Evolutionary conservation across 306 rosid species (phyloP).

Genomic region (Glycine soja): DNA sequence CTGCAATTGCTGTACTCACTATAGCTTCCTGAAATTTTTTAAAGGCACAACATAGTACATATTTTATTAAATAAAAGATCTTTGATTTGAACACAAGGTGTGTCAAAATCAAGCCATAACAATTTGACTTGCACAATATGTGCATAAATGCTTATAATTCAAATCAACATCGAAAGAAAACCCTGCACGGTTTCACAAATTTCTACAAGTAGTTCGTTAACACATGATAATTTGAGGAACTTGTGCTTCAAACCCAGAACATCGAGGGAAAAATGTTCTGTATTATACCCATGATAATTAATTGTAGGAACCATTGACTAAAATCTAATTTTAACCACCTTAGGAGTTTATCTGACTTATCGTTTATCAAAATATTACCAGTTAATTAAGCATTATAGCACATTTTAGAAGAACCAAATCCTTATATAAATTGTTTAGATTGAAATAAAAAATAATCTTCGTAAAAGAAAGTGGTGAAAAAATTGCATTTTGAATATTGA

Average conservation of each 20-base stretch:
- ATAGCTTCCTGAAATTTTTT: slow-evolving; percentile 55
- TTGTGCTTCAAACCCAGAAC: neutral
- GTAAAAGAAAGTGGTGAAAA: neutral
- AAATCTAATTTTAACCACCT: neutral
- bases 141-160: neutral
- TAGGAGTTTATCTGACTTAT: neutral
- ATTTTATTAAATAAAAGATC: no score
- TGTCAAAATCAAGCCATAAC: no score
- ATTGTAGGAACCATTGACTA: neutral
- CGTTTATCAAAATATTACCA: neutral
- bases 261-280: neutral
- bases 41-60: no score
- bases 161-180: neutral
- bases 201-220: neutral
- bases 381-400: neutral
- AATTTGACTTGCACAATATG: neutral
- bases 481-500: neutral
- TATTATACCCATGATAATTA: neutral
- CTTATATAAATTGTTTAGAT: neutral
- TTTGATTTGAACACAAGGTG: no score
- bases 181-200: neutral
- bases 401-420: neutral
- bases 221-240: neutral
- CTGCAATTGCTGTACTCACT: slow-evolving; percentile 71
- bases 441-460: neutral